Conservation (phyloP, 768 basidiomycete species). For the Kwoniella dendrophila region DNA sequence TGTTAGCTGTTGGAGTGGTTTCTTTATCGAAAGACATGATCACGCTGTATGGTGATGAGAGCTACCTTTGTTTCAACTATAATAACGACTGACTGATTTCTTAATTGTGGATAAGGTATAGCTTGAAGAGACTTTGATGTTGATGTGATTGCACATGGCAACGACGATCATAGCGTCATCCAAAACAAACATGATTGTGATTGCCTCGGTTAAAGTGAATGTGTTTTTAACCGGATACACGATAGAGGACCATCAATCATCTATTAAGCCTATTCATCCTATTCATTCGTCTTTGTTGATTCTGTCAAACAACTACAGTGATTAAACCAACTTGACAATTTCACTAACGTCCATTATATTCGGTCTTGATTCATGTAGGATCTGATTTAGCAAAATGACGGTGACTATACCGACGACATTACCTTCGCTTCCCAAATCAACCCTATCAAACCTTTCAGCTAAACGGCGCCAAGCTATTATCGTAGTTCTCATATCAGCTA, state of each 20-base stretch:
- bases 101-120: too few relatives aligned
- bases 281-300: too few relatives aligned
- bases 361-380: too few relatives aligned
- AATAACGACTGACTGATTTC: too few relatives aligned
- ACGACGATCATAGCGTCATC: not conserved
- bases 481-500: slow-evolving; percentile 27
- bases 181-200: not conserved
- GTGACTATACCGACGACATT: not conserved
- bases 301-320: too few relatives aligned
- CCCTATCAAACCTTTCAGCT: slow-evolving; percentile 7
- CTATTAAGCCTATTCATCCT: too few relatives aligned
- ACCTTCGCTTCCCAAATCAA: not conserved
- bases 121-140: too few relatives aligned
- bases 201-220: too few relatives aligned
- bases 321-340: too few relatives aligned
- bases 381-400: not conserved
- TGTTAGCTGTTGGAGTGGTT: slow-evolving; percentile 40
- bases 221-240: not conserved
- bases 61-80: too few relatives aligned
- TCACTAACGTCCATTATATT: not conserved
- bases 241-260: too few relatives aligned
- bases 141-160: not conserved
- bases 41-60: not conserved
- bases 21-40: slow-evolving; percentile 41
- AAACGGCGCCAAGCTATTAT: slow-evolving; percentile 24